Evolutionary conservation across 2,329 filamentous ascomycete genomes (phyloP), one percentile per base, ranked within the genome.

Genomic region (Leptographium procerum): DNA sequence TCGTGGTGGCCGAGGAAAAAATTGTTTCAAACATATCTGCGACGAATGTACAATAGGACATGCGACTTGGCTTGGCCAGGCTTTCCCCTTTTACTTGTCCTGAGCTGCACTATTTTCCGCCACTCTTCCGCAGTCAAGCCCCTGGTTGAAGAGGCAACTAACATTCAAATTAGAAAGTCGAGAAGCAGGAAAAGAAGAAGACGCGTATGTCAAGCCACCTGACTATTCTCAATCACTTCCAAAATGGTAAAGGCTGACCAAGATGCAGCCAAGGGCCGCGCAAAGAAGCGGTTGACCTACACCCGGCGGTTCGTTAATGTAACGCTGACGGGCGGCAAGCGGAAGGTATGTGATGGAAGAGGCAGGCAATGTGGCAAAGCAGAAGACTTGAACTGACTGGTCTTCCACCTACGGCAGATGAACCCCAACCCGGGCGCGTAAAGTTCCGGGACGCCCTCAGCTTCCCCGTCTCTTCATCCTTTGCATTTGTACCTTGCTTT

Each of bases 281-380:
- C 92, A 70, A 90, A 94, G 81, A 96, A 96, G 91, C 86, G 92
- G 73, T 85, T 95, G 75, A 86, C 85, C 75, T 96, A 96, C 85
- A 96, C 90, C 71, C 88, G 92, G 76, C 91, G 92, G 73, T 97
- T 97, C 82, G 91, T 97, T 69, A 96, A 97, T 80, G 91, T 97
- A 74, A 94, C 89, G 72, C 84, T 96, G 79, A 95, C 66, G 34
- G 64, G 91, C 67, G 92, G 92, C 81, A 97, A 97, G 91, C 84
- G 92, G 78, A 96, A 96, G 90, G 90, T 94, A 77, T 72, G 79
- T n/a, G 16, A 7, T 24, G 11, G 8, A 29, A 14, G 16, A 52
- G n/a, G n/a, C n/a, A n/a, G n/a, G n/a, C n/a, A n/a, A n/a, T n/a
- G n/a, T n/a, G n/a, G n/a, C n/a, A n/a, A n/a, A 48, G 33, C 9